A percentile compares a stretch with the other conserved stretches of the same genome.
Evolutionary conservation across 441 rosid genomes (phyloP).

Genomic region (Syzygium syzygioides): DNA sequence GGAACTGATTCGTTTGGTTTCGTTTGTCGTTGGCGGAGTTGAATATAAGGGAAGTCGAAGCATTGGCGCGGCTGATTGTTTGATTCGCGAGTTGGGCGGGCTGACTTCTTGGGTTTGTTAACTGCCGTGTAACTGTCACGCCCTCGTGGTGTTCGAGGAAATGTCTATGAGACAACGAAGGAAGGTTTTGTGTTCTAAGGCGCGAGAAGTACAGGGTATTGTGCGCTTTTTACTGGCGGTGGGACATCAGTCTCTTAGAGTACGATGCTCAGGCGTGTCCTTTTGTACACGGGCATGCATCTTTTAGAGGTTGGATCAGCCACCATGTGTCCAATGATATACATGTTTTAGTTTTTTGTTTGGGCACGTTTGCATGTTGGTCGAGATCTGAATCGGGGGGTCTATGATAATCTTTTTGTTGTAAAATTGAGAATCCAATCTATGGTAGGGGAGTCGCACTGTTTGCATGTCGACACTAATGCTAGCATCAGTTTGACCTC

Average conservation of each 20-base stretch:
- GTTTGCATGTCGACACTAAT: background rate
- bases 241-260: background rate
- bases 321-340: background rate
- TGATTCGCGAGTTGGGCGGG: background rate
- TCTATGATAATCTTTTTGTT: background rate
- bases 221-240: background rate
- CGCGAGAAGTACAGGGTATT: background rate
- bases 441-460: background rate
- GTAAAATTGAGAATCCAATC: background rate
- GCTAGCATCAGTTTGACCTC: background rate
- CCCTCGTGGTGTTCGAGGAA: background rate
- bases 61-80: background rate
- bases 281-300: background rate
- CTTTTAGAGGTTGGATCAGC: background rate
- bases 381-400: background rate
- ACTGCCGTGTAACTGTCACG: background rate
- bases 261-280: background rate
- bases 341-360: background rate
- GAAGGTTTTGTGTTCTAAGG: background rate
- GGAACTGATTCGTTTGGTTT: background rate
- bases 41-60: background rate
- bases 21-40: background rate
- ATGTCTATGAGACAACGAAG: background rate
- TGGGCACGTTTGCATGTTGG: background rate
- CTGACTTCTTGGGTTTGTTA: background rate